Conservation (phyloP, 169 alveolate species). For the Cyclospora cayetanensis region DNA sequence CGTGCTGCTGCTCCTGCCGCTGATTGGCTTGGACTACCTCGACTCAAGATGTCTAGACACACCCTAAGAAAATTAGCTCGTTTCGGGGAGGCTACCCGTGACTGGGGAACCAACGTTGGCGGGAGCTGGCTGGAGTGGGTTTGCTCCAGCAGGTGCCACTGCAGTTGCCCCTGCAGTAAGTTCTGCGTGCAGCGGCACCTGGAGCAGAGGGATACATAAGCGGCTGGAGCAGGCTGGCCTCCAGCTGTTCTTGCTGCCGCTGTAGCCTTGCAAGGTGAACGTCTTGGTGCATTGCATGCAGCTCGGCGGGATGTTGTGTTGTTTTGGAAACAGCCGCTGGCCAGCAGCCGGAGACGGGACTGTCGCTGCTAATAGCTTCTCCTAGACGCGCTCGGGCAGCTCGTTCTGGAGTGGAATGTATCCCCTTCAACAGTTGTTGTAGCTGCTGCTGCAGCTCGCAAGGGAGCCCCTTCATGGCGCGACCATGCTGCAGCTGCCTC, state of each 20-base stretch:
- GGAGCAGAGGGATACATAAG: background rate
- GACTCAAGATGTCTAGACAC: too few species aligned
- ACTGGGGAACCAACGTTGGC: too few species aligned
- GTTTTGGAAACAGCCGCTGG: conserved; percentile 1
- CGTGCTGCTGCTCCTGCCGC: conserved; percentile 4
- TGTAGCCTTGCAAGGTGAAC: conserved; percentile 3
- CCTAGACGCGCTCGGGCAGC: background rate
- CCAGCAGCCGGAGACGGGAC: conserved; percentile 5
- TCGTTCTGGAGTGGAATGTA: background rate
- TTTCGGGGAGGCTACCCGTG: too few species aligned
- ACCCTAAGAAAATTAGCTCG: too few species aligned
- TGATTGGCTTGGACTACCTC: too few species aligned
- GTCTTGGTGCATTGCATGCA: conserved; percentile 31
- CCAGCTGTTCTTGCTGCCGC: conserved; percentile 27
- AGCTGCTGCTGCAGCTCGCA: conserved; percentile 34
- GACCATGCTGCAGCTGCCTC: conserved; percentile 28
- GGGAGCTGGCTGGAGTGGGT: too few species aligned
- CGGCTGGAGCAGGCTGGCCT: background rate
- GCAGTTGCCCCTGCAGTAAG: background rate
- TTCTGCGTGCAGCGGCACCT: background rate
- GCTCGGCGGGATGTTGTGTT: conserved; percentile 24
- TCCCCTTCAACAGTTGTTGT: background rate
- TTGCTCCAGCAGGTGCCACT: background rate
- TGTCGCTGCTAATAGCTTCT: background rate
- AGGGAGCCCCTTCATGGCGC: background rate